Conservation (phyloP, 306 rosid species). For the Astragalus glycyphyllos region DNA sequence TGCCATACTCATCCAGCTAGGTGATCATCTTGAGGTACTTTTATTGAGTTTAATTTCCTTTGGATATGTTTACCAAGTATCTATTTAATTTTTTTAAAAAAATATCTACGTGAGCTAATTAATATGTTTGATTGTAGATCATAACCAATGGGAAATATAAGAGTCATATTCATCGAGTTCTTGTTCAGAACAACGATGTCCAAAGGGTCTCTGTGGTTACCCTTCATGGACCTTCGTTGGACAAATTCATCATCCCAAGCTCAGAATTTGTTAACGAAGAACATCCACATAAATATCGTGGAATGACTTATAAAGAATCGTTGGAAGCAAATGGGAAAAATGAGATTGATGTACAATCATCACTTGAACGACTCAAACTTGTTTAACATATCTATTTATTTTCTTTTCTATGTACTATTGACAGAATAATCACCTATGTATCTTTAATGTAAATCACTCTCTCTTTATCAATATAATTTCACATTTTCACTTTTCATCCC, state of each 20-base stretch:
- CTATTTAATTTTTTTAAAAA: no score
- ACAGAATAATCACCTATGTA: no score
- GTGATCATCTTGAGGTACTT: slow-evolving; percentile 66
- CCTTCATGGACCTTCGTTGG: slow-evolving; percentile 66
- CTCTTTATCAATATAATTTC: no score
- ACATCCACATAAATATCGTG: slow-evolving; percentile 48
- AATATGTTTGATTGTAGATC: slow-evolving; percentile 38
- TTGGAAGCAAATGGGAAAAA: slow-evolving; percentile 50
- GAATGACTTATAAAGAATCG: slow-evolving; percentile 56
- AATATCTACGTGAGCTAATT: no score
- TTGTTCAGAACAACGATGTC: slow-evolving; percentile 55
- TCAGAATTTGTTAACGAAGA: slow-evolving; percentile 52
- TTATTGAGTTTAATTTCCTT: not conserved
- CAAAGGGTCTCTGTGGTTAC: slow-evolving; percentile 57
- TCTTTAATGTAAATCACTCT: no score
- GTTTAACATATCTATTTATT: no score
- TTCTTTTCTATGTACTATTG: no score
- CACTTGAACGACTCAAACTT: slow-evolving; percentile 37
- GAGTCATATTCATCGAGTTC: slow-evolving; percentile 67
- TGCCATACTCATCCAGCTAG: slow-evolving; percentile 62
- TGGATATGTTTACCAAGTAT: not conserved
- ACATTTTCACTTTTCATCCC: no score
- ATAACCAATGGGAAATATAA: slow-evolving; percentile 65
- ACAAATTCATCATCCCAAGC: slow-evolving; percentile 47
- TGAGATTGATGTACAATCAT: slow-evolving; percentile 44